These are phyloP conservation scores for Paraconiothyrium sp. DNA, from an alignment of 2,329 filamentous ascomycete species.

Conservation along the genomic window DNA sequence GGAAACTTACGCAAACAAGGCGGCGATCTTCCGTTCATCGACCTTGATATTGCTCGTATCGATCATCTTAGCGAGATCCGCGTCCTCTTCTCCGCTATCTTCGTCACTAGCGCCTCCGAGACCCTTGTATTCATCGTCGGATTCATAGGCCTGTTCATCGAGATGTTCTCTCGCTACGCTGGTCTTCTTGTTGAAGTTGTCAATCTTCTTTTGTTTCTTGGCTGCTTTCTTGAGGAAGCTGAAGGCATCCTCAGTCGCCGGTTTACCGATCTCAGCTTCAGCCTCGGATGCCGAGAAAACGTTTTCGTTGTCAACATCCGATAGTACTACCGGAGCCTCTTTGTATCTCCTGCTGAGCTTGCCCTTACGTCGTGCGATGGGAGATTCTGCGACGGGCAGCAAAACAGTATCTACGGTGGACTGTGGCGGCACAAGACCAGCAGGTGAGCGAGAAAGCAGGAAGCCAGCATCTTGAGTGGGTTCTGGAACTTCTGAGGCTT, in stretches of 20 bases:
- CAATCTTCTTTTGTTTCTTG: conserved; percentile 59
- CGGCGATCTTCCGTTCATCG: conserved; percentile 83
- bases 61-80: conserved; percentile 85
- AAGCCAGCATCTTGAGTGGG: conserved; percentile 85
- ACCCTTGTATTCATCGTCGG: conserved; percentile 96
- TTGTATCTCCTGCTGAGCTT: conserved; percentile 60
- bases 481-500: conserved; percentile 75
- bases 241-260: conserved; percentile 66
- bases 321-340: conserved; percentile 50
- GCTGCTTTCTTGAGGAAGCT: conserved; percentile 74
- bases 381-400: conserved; percentile 68
- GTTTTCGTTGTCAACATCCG: conserved; percentile 58
- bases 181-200: conserved; percentile 81
- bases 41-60: conserved; percentile 80
- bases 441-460: conserved; percentile 72
- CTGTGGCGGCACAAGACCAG: conserved; percentile 68
- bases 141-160: conserved; percentile 94
- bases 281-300: conserved; percentile 27
- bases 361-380: conserved; percentile 69
- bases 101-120: conserved; percentile 91
- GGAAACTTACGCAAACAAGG: conserved; percentile 82
- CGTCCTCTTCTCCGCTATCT: conserved; percentile 78
- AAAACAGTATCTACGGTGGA: conserved; percentile 78
- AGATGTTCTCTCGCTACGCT: conserved; percentile 86
- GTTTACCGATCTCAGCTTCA: conserved; percentile 38